Base-by-base conservation (phyloP, 2,329 filamentous ascomycete genomes). In the Juglanconis sp. region DNA sequence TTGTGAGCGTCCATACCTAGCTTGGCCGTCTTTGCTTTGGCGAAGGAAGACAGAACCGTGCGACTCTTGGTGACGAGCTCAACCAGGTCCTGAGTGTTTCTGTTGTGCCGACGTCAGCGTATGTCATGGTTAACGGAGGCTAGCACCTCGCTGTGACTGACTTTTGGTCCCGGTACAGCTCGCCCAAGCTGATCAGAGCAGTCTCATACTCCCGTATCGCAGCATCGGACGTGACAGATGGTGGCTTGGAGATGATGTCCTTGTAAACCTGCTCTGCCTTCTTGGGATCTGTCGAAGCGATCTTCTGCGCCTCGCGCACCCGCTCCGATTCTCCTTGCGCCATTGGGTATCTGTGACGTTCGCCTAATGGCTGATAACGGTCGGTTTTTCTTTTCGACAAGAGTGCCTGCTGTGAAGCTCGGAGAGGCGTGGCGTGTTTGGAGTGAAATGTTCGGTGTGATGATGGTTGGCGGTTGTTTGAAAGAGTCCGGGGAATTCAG, bases 21-120 rank as follows among this genome's bases (percentile, higher is more conserved):
- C 79, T 99, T 99, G 59, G 95, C 91, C 36, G 95, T 98, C 86
- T 99, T 99, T 64, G 96, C 95, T 82, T 98, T 97, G 66, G 95
- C 95, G 76, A 99, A 98, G 65, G 91, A 95, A 61, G 94, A 97
- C 66, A 99, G 87, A 49, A 95, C 90, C 66, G 90, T 90, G 72
- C 94, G 87, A 76, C 92, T 96, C 74, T 91, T 91, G 72, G 89
- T 93, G 70, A 99, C 89, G 66, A 99, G 84, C 69, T 92, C 88
- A 64, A 96, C 91, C 63, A 99, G 87, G 70, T 96, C 91, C 72
- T 95, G 82, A 68, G 88, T 81, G 74, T 90, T 91, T 77, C 89
- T 92, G 64, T 69, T 36, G 51, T 36, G 11, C 32, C 11, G 38
- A 8, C 34, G 53, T 63, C 40, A 63, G 58, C 51, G 53, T 62